These are phyloP conservation scores for Suillus clintonianus DNA, from an alignment of 768 basidiomycete genomes.

Conservation along the genomic window DNA sequence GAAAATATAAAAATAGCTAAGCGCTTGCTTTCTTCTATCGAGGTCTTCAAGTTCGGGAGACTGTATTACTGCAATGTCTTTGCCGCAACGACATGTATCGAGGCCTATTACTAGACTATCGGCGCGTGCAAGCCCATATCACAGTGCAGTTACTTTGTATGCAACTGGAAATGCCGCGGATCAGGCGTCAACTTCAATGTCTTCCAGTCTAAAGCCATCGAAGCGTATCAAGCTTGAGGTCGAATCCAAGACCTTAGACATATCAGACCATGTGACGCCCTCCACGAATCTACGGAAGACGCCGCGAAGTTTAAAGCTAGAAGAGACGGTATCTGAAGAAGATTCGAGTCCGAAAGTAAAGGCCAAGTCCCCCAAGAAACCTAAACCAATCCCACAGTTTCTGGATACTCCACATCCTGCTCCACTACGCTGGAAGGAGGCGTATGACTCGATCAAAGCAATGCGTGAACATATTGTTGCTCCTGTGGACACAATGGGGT, in stretches of 20 bases:
- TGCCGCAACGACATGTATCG: conserved; percentile 26
- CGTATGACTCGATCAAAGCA: conserved; percentile 68
- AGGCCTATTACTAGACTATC: conserved; percentile 35
- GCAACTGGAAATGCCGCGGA: conserved; percentile 25
- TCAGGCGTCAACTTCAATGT: conserved; percentile 17
- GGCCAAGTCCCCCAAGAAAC: conserved; percentile 48
- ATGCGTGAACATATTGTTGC: conserved; percentile 77
- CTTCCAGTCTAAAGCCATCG: conserved; percentile 20
- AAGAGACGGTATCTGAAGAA: background rate
- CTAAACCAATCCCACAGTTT: conserved; percentile 54
- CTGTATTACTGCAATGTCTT: conserved; percentile 16
- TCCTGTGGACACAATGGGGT: conserved; percentile 94
- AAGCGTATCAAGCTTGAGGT: conserved; percentile 34
- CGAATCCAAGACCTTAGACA: conserved; percentile 9
- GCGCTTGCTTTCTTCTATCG: background rate
- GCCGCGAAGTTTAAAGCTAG: conserved; percentile 4
- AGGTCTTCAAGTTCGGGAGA: no score
- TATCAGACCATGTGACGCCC: background rate
- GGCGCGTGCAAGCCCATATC: conserved; percentile 45
- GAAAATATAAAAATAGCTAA: no score
- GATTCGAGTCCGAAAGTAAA: background rate
- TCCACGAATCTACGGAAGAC: background rate
- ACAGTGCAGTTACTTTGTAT: conserved; percentile 44
- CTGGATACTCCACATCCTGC: conserved; percentile 65
- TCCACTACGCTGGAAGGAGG: conserved; percentile 67